Conservation (phyloP, 2,329 filamentous ascomycete genomes). For the Aspergillus hiratsukae region DNA sequence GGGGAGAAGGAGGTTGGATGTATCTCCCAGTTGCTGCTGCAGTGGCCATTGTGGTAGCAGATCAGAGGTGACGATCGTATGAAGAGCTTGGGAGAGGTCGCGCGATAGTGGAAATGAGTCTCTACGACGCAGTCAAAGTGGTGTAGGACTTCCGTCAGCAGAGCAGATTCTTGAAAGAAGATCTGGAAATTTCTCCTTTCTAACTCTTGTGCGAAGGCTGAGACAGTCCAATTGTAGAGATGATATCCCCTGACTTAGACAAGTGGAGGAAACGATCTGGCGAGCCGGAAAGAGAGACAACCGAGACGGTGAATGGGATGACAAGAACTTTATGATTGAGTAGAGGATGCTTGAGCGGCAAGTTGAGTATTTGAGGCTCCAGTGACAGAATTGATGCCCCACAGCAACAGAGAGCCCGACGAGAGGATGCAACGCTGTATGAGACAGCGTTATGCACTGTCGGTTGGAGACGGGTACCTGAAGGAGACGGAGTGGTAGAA, state of each 20-base stretch:
- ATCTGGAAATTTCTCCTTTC: not conserved
- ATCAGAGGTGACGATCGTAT: not conserved
- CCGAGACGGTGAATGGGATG: not conserved
- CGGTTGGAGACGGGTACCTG: not conserved
- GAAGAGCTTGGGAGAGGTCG: not conserved
- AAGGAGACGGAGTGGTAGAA: not conserved
- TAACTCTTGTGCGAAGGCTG: not conserved
- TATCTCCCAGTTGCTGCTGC: conserved; percentile 8
- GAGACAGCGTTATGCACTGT: not conserved
- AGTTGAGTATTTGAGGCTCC: not conserved
- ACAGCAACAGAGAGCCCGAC: not conserved
- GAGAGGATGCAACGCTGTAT: not conserved
- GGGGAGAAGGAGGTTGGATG: conserved; percentile 26
- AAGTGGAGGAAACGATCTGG: not conserved
- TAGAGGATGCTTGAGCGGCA: not conserved
- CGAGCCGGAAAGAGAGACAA: not conserved
- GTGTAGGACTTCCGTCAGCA: not conserved
- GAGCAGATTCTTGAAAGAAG: not conserved
- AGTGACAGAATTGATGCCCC: not conserved
- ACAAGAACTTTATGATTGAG: not conserved
- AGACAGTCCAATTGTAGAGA: not conserved
- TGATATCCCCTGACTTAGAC: not conserved
- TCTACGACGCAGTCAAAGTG: not conserved
- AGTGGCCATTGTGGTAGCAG: conserved; percentile 3
- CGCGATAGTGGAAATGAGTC: not conserved